These are phyloP conservation scores for Oryza meridionalis DNA, from an alignment of 176 grass and related monocot genomes.

Conservation along the genomic window DNA sequence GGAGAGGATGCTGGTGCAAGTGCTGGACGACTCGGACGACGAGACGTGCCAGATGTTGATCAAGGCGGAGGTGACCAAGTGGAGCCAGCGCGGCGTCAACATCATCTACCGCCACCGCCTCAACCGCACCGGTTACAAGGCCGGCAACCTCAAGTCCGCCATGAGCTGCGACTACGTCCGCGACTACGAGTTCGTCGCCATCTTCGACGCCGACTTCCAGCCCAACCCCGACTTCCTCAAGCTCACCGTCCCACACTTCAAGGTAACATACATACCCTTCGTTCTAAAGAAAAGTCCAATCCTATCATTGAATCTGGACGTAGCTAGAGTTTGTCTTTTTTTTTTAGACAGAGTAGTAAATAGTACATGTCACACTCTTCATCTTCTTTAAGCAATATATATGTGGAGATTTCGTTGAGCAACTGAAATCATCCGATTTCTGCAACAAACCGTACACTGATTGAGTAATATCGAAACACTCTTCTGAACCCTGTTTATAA, in stretches of 20 bases:
- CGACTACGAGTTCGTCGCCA: constrained; percentile 88
- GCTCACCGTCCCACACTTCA: constrained; percentile 92
- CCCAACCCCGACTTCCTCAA: constrained; percentile 95
- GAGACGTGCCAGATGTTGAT: constrained; percentile 74
- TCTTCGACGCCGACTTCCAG: constrained; percentile 99
- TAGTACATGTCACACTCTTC: too few species aligned
- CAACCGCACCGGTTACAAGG: constrained; percentile 88
- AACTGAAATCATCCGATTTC: background rate
- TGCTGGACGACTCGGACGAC: constrained; percentile 95
- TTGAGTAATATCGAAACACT: too few species aligned
- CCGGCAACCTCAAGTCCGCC: constrained; percentile 95
- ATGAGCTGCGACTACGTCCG: constrained; percentile 93
- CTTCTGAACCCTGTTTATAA: too few species aligned
- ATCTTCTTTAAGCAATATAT: too few species aligned
- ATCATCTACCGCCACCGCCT: constrained; percentile 88
- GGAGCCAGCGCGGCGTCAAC: constrained; percentile 82
- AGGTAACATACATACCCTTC: constrained; percentile 44
- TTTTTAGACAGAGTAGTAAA: too few species aligned
- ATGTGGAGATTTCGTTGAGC: too few species aligned
- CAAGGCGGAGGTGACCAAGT: constrained; percentile 80
- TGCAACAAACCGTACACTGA: too few species aligned
- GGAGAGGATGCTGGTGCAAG: constrained; percentile 80
- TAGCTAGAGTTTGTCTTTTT: too few species aligned
- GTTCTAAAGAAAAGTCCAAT: too few species aligned
- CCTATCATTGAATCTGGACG: too few species aligned